Percentiles rank a stretch among this genome's conserved stretches.
Conservation (phyloP, 371 early-diverging fungal genomes). For the Lichtheimia corymbifera region DNA sequence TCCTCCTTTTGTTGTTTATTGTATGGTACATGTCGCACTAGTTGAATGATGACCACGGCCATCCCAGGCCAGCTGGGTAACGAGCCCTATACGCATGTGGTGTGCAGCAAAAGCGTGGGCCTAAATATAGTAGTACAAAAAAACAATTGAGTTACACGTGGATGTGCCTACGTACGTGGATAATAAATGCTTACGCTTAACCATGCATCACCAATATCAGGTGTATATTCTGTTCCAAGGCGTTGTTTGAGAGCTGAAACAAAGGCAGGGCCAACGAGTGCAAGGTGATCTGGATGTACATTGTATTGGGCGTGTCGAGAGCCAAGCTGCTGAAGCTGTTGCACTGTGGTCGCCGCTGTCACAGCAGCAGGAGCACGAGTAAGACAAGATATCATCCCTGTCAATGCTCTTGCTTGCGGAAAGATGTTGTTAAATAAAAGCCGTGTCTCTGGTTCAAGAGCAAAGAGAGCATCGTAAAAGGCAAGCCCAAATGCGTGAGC, state of each 20-base stretch:
- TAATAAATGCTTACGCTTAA: slow-evolving; percentile 27
- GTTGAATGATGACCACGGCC: background rate
- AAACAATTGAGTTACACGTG: no score
- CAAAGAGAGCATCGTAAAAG: slow-evolving; percentile 45
- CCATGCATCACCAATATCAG: slow-evolving; percentile 45
- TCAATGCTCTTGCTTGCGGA: slow-evolving; percentile 46
- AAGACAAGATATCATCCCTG: slow-evolving; percentile 47
- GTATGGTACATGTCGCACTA: background rate
- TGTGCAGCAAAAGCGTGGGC: slow-evolving; percentile 36
- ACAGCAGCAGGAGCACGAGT: slow-evolving; percentile 31
- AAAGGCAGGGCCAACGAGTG: slow-evolving; percentile 41
- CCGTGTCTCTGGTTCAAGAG: slow-evolving; percentile 22
- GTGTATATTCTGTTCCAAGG: slow-evolving; percentile 36
- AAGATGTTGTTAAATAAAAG: slow-evolving; percentile 35
- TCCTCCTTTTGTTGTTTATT: background rate
- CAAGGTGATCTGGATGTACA: slow-evolving; percentile 33
- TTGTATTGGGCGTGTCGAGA: slow-evolving; percentile 43
- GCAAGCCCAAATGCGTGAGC: slow-evolving; percentile 47
- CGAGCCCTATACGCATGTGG: slow-evolving; percentile 40
- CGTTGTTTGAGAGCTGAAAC: slow-evolving; percentile 34
- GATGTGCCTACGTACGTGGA: no score
- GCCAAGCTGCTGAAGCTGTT: slow-evolving; percentile 23
- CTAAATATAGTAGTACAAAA: slow-evolving; percentile 11
- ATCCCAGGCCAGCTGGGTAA: slow-evolving; percentile 39
- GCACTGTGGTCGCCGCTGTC: slow-evolving; percentile 12